phyloP scores from a whole-genome alignment of 192 early-diverging fungal species.

The Coemansia sp. region DNA sequence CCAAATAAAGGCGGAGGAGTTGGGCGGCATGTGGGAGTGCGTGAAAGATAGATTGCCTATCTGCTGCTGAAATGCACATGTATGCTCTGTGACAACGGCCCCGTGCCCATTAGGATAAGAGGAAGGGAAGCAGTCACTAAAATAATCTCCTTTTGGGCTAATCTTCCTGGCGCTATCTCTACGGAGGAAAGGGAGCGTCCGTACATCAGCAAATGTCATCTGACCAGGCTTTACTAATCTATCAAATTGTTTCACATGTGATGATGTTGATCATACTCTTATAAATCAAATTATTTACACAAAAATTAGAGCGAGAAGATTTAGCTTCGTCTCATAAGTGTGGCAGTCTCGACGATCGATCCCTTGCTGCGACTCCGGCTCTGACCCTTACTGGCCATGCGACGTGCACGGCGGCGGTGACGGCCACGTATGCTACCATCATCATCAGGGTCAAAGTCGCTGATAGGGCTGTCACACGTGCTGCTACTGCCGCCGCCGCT shows the following conservation, averaged over 20 bases:
- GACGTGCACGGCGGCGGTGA: conserved; percentile 20
- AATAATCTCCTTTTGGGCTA: neutral
- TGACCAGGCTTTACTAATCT: neutral
- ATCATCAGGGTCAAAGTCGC: conserved; percentile 17
- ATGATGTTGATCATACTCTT: neutral
- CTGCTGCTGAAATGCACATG: conserved; percentile 12
- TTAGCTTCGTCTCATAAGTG: neutral
- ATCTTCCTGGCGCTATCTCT: no score
- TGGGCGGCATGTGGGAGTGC: conserved; percentile 2
- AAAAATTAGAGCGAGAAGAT: neutral
- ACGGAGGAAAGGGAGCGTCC: neutral
- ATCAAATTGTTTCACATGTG: neutral
- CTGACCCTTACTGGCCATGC: conserved; percentile 8
- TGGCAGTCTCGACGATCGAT: neutral
- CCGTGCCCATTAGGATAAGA: conserved; percentile 1
- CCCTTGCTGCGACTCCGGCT: conserved; percentile 14
- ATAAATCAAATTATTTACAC: neutral
- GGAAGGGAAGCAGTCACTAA: neutral
- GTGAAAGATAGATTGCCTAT: conserved; percentile 2
- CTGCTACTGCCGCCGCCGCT: conserved; percentile 1
- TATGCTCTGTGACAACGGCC: conserved; percentile 2
- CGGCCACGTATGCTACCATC: conserved; percentile 25
- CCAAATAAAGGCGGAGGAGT: neutral
- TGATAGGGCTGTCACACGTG: conserved; percentile 14
- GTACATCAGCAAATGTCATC: neutral